Evolutionary conservation across 306 rosid species (phyloP), one percentile per base, ranked within the genome.

Genomic region (Cucumis hystrix): DNA sequence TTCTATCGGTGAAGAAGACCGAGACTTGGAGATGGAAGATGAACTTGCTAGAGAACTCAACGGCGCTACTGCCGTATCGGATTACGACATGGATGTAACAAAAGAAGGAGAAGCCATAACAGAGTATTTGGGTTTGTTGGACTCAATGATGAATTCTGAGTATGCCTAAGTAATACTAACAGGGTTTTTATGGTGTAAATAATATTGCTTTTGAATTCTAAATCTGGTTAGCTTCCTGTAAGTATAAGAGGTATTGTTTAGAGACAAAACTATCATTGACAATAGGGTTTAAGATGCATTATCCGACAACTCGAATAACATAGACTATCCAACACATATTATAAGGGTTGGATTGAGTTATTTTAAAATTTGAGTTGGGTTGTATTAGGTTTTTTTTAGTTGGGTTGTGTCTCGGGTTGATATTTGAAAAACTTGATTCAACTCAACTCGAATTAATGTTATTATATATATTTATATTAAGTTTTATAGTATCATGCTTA

Each of bases 41-140:
- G 87, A 80, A 60, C 89, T 87, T n/a, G 83, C 91, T 3, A 79
- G 63, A 4, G 91, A 82, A 74, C 80, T 87, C 16, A 80, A 83
- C 3, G 70, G 69, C 2, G 86, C 77, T 14, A 88, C 79, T 17
- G 91, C 91, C 2, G 68, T 82, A 28, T 75, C 89, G 0, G 89
- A 85, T 73, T 87, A 87, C 55, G 91, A 87, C 82, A 77, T 87
- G 58, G 91, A 87, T 61, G 85, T 85, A 49, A 75, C 82, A 2
- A 79, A 76, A 76, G 91, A 87, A 85, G 91, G 91, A 3, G 91
- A 83, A n/a, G 96, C 98, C 84, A 86, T 94, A 83, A 77, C 73
- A 7, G 95, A 94, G 89, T 94, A 92, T 83, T 65, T 94, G 81
- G 83, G 86, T 71, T 55, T 92, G 77, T 49, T 94, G 74, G 88